These are phyloP conservation scores for Bruguiera gymnorhiza DNA, from an alignment of 345 rosid species.

Conservation along the genomic window DNA sequence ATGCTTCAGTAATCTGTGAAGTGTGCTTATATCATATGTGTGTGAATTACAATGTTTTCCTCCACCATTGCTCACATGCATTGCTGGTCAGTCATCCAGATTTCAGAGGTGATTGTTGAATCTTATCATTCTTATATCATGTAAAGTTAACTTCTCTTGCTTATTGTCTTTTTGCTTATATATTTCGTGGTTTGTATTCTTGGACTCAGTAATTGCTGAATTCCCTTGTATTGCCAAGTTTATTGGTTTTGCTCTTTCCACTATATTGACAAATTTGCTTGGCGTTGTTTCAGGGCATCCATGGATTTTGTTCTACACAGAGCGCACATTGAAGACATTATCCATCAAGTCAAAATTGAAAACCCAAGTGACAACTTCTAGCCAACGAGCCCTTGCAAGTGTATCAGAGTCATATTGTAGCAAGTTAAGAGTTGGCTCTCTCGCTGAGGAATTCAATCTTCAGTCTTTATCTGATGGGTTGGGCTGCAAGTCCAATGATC, in stretches of 20 bases:
- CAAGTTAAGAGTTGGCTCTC: conserved; percentile 24
- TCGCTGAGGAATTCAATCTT: conserved; percentile 5
- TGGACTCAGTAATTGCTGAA: conserved; percentile 36
- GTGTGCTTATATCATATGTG: neutral
- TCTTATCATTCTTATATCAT: neutral
- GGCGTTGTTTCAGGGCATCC: conserved; percentile 64
- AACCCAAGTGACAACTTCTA: conserved; percentile 42
- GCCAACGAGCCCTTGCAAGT: conserved; percentile 18
- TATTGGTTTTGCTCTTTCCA: no score
- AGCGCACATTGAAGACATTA: conserved; percentile 57
- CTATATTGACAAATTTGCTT: conserved; percentile 1
- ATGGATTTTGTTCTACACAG: conserved; percentile 84
- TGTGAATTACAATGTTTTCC: neutral
- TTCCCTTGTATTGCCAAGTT: conserved; percentile 64
- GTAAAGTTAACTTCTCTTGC: neutral
- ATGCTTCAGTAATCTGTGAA: neutral
- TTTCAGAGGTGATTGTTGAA: neutral
- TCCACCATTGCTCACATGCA: neutral
- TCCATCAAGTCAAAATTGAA: conserved; percentile 62
- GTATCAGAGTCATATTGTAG: conserved; percentile 22
- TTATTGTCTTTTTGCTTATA: no score
- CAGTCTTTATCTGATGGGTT: conserved; percentile 37
- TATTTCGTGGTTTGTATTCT: neutral
- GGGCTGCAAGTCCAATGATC: conserved; percentile 62
- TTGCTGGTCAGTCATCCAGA: neutral